Conservation (phyloP, 2,329 filamentous ascomycete species). For the Clarireedia monteithiana region DNA sequence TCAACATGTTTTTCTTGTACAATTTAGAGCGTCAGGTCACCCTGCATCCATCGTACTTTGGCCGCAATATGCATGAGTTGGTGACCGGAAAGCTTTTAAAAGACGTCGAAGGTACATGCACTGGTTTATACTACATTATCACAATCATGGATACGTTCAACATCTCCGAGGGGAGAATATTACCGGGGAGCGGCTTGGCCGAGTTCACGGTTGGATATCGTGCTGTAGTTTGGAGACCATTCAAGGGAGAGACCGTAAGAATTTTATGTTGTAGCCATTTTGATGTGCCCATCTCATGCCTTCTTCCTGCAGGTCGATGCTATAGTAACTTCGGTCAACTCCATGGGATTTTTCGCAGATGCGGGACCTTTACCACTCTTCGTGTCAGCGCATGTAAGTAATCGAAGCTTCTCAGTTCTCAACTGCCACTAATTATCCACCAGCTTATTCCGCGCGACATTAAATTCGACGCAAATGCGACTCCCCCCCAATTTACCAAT, state of each 20-base stretch:
- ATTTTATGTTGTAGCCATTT: neutral
- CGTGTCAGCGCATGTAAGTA: slow-evolving; percentile 45
- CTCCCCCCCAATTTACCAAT: slow-evolving; percentile 93
- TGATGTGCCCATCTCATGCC: slow-evolving; percentile 15
- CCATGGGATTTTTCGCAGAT: slow-evolving; percentile 83
- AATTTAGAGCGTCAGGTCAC: slow-evolving; percentile 93
- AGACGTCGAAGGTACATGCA: slow-evolving; percentile 92
- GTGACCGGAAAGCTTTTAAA: slow-evolving; percentile 83
- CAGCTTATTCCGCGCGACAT: slow-evolving; percentile 87
- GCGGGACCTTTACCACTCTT: slow-evolving; percentile 73
- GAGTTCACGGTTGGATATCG: slow-evolving; percentile 94
- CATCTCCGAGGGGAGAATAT: slow-evolving; percentile 85
- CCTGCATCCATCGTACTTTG: slow-evolving; percentile 95
- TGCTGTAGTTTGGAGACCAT: slow-evolving; percentile 94
- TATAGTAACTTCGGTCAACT: slow-evolving; percentile 84
- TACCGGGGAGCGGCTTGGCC: slow-evolving; percentile 84
- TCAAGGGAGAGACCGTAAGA: slow-evolving; percentile 93
- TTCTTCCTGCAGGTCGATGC: slow-evolving; percentile 68
- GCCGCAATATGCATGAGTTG: slow-evolving; percentile 84
- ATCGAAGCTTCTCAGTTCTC: neutral
- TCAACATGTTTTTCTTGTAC: slow-evolving; percentile 90
- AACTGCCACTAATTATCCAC: slow-evolving; percentile 13
- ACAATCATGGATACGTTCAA: slow-evolving; percentile 96
- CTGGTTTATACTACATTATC: slow-evolving; percentile 94
- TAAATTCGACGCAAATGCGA: slow-evolving; percentile 91